These are phyloP conservation scores for Agroathelia rolfsii DNA, from an alignment of 1,284 basidiomycete species.

Conservation along the genomic window DNA sequence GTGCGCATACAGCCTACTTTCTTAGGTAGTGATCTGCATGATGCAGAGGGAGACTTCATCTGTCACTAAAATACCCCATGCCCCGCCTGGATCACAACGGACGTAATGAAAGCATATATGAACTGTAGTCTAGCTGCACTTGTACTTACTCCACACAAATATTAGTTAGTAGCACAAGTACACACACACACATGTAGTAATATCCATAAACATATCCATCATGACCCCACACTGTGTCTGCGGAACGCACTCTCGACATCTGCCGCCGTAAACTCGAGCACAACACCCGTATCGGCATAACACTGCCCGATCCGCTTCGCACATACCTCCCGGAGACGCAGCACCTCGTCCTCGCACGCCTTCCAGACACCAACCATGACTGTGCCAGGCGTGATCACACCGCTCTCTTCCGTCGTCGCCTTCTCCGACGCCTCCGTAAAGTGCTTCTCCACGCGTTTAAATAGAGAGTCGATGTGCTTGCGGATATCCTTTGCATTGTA, in stretches of 20 bases:
- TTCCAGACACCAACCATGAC: constrained; percentile 82
- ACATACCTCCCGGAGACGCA: constrained; percentile 65
- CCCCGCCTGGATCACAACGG: no score
- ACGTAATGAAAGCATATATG: no score
- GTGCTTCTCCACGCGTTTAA: constrained; percentile 92
- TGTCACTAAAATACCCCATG: no score
- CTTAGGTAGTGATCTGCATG: no score
- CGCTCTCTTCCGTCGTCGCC: constrained; percentile 45
- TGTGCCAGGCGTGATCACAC: constrained; percentile 50
- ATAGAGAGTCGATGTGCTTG: constrained; percentile 77
- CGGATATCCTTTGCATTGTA: constrained; percentile 82
- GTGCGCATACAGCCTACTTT: no score
- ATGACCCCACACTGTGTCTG: constrained; percentile 45
- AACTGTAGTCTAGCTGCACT: no score
- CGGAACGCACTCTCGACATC: constrained; percentile 77
- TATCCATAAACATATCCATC: constrained; percentile 11
- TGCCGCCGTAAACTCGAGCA: constrained; percentile 62
- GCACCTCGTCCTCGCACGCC: constrained; percentile 75
- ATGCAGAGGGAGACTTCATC: no score
- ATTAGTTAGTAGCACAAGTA: no score
- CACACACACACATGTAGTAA: no score
- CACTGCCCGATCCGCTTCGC: constrained; percentile 62
- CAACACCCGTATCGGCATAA: constrained; percentile 62
- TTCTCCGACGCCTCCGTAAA: constrained; percentile 76
- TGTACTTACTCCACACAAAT: constrained; percentile 6